These are phyloP conservation scores for Ailanthus altissimus DNA, from an alignment of 345 rosid genomes.

Conservation along the genomic window DNA sequence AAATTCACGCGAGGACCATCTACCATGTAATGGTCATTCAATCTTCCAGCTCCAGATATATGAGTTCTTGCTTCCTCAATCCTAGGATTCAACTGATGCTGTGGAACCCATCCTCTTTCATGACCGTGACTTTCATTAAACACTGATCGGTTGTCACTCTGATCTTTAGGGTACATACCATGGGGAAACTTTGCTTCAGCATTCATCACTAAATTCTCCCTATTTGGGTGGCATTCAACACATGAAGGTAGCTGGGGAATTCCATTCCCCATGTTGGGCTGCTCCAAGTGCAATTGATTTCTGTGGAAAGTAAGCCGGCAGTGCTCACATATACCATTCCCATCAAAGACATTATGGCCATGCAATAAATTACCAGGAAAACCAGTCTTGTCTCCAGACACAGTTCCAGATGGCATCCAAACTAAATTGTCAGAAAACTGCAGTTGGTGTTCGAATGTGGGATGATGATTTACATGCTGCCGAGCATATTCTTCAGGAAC, in stretches of 20 bases:
- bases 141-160: conserved; percentile 43
- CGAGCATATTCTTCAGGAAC: conserved; percentile 69
- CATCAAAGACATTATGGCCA: conserved; percentile 61
- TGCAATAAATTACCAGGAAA: conserved; percentile 74
- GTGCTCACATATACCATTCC: conserved; percentile 63
- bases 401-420: conserved; percentile 72
- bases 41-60: conserved; percentile 59
- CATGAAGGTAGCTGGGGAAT: conserved; percentile 47
- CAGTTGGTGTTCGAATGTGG: conserved; percentile 52
- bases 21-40: conserved; percentile 55
- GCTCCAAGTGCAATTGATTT: conserved; percentile 68
- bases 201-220: conserved; percentile 57
- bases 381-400: conserved; percentile 64
- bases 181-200: conserved; percentile 58
- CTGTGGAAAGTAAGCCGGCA: conserved; percentile 54
- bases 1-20: conserved; percentile 69
- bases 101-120: conserved; percentile 80
- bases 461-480: conserved; percentile 60
- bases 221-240: conserved; percentile 56
- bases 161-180: conserved; percentile 55
- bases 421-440: conserved; percentile 64
- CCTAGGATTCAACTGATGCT: conserved; percentile 58
- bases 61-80: conserved; percentile 69
- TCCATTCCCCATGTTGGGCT: conserved; percentile 56
- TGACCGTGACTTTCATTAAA: conserved; percentile 54